Base-by-base conservation (phyloP, 2,329 filamentous ascomycete species). In the Trichoderma guizhouense region DNA sequence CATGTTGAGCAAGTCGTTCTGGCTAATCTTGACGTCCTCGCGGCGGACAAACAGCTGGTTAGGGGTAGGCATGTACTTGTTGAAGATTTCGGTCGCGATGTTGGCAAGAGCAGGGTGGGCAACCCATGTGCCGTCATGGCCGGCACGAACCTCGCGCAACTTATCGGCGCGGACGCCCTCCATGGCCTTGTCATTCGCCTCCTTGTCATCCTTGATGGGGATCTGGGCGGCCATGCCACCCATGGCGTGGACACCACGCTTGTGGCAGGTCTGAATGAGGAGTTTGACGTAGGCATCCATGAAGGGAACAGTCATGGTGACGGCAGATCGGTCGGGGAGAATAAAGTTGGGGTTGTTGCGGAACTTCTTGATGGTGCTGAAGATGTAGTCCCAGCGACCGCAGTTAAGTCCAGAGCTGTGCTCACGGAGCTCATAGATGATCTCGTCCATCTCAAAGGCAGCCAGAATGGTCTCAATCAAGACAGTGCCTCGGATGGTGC, bases 371-470 rank as follows among this genome's bases (percentile, higher is more conserved):
- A 99, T 98, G 80, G 95, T 94, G 82, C 92, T 96, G 88, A 99
- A 99, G 85, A 99, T 98, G 88, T 99, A 99, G 82, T 99, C 96
- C 96, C 96, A 99, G 77, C 96, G 92, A 75, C 96, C 96, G 84
- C 96, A 98, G 90, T 99, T 99, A 79, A 99, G 90, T 62, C 96
- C 96, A 7, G 95, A 92, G 82, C 92, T 95, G 87, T 99, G 96
- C 81, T 98, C 95, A 73, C 96, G 92, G 76, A 99, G 91, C 86
- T 98, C 96, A 83, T 98, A 99, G 84, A 99, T 98, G 84, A 99
- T 98, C 90, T 99, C 96, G 79, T 99, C 96, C 96, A 99, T 99
- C 88, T 99, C 96, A 79, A 99, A 99, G 18, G 95, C 96, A 55
- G 96, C 96, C 57, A 95, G 89, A 82, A 99, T 98, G 71, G 96